Conservation (phyloP, 345 rosid genomes). For the Syzygium aqueum region DNA sequence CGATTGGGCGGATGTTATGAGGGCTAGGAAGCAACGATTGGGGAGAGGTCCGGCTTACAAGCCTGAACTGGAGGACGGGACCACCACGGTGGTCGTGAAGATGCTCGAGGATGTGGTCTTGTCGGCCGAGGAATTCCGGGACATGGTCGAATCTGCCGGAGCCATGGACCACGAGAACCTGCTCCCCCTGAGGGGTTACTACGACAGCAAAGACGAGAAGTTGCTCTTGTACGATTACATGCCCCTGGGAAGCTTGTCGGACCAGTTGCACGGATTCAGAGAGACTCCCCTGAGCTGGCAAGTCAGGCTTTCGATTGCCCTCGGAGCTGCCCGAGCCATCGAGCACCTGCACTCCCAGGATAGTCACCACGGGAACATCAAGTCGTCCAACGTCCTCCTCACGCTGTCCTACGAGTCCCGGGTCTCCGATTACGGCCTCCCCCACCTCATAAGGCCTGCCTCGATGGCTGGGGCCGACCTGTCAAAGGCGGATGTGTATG, state of each 20-base stretch:
- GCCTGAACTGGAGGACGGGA: not conserved
- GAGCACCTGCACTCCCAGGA: constrained; percentile 60
- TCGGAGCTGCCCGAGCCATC: constrained; percentile 66
- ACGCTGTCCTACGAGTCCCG: constrained; percentile 43
- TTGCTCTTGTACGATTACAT: no score
- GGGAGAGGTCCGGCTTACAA: not conserved
- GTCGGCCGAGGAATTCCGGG: not conserved
- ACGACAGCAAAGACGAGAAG: not conserved
- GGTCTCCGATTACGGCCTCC: constrained; percentile 59
- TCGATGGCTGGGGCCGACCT: constrained; percentile 46
- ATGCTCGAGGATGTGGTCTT: not conserved
- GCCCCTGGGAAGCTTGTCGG: no score
- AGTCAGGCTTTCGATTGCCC: no score
- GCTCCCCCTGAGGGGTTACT: not conserved
- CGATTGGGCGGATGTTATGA: not conserved
- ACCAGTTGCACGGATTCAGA: no score
- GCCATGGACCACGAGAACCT: not conserved
- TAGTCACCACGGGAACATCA: constrained; percentile 67
- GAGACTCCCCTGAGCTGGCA: no score
- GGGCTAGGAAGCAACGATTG: not conserved
- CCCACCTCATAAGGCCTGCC: constrained; percentile 61
- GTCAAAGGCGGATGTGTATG: constrained; percentile 45
- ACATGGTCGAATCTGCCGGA: not conserved
- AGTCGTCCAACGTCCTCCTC: constrained; percentile 74
- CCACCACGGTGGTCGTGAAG: not conserved